Conservation (phyloP, 352 stramenopile genomes). For the Pythium rishiriense region DNA sequence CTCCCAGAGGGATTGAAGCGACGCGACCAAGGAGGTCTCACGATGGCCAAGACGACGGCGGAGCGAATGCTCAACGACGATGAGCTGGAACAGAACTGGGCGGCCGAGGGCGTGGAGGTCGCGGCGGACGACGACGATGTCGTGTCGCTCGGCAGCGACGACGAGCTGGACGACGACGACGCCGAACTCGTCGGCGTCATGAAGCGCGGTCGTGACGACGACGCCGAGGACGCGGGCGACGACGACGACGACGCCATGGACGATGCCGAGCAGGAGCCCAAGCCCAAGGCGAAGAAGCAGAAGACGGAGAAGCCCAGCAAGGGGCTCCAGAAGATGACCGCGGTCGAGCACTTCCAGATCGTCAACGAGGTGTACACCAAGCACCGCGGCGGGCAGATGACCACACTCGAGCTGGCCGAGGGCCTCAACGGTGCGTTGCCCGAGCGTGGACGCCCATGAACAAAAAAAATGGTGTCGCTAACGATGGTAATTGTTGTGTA, state of each 20-base stretch:
- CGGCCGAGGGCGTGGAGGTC: conserved; percentile 26
- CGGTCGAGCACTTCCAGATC: conserved; percentile 77
- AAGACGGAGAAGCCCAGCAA: conserved; percentile 57
- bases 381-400: conserved; percentile 76
- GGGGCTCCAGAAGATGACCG: conserved; percentile 78
- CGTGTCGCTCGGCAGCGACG: conserved; percentile 71
- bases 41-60: background rate
- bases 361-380: conserved; percentile 80
- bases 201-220: conserved; percentile 36
- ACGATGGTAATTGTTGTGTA: conserved; percentile 2
- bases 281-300: conserved; percentile 47
- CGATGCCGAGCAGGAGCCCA: conserved; percentile 9
- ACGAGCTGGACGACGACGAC: conserved; percentile 79
- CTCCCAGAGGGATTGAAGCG: conserved; percentile 18
- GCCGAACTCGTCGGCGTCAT: conserved; percentile 48
- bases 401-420: conserved; percentile 77
- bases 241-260: conserved; percentile 20
- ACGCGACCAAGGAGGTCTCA: background rate
- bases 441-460: no score
- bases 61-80: conserved; percentile 32
- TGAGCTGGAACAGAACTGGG: conserved; percentile 42
- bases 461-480: no score
- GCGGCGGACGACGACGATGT: conserved; percentile 37
- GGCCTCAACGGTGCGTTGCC: conserved; percentile 74
- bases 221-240: conserved; percentile 14